Evolutionary conservation across 2,329 filamentous ascomycete species (phyloP).

Genomic region (Clonostachys byssicola): DNA sequence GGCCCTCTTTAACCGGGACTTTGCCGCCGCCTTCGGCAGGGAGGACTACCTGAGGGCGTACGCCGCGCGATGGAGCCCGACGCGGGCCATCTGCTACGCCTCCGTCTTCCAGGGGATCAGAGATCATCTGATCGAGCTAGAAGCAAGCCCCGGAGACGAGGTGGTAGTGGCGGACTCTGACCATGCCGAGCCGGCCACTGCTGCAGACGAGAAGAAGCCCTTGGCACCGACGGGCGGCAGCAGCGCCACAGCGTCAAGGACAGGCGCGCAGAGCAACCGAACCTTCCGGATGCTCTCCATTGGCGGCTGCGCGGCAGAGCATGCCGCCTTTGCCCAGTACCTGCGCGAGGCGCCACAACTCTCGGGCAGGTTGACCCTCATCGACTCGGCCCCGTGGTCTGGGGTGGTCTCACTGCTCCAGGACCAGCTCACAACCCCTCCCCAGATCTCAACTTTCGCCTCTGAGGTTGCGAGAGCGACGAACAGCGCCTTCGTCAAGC

Average conservation of each 20-base stretch:
- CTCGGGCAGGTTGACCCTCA: conserved; percentile 48
- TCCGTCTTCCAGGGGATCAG: conserved; percentile 38
- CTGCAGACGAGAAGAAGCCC: neutral
- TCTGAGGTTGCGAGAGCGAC: conserved; percentile 38
- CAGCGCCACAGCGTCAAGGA: too few species aligned
- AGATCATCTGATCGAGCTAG: conserved; percentile 21
- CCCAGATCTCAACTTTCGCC: conserved; percentile 46
- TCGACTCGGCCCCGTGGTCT: conserved; percentile 82
- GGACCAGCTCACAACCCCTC: conserved; percentile 46
- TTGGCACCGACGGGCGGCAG: neutral
- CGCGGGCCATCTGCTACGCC: conserved; percentile 78
- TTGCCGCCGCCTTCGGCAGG: conserved; percentile 71
- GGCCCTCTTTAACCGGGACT: conserved; percentile 83
- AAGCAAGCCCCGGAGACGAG: neutral
- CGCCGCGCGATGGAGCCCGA: conserved; percentile 86
- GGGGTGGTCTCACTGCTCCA: conserved; percentile 56
- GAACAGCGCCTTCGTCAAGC: conserved; percentile 36
- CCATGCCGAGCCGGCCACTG: neutral
- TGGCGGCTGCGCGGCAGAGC: conserved; percentile 58
- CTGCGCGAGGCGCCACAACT: conserved; percentile 18
- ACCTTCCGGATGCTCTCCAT: conserved; percentile 34
- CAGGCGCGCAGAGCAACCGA: neutral
- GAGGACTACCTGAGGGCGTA: conserved; percentile 75
- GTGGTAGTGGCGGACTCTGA: conserved; percentile 2
- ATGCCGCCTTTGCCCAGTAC: conserved; percentile 48